phyloP scores from a whole-genome alignment of 257 asterid genomes.

The Solanum chiquidenum region DNA sequence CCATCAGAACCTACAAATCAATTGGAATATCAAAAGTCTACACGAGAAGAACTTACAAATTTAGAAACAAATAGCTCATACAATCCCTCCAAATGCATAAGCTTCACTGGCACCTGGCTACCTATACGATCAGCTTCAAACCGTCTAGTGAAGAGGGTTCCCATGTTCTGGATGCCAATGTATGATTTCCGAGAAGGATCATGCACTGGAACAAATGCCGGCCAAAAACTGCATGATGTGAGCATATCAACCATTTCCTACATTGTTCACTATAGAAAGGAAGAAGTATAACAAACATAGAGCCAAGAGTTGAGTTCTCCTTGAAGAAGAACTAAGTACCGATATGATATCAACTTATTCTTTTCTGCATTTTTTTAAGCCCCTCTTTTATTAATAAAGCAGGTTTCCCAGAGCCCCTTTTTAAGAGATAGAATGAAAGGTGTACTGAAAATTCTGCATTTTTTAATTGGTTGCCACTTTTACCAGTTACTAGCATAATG shows the following conservation, averaged over 20 bases:
- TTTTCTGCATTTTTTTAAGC: background rate
- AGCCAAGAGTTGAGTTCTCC: background rate
- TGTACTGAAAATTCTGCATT: background rate
- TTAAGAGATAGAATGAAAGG: background rate
- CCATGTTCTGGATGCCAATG: conserved; percentile 96
- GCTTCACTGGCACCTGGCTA: conserved; percentile 92
- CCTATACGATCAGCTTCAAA: conserved; percentile 93
- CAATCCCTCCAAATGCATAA: conserved; percentile 96
- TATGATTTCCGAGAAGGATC: conserved; percentile 92
- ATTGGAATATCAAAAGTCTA: background rate
- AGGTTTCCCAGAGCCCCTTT: background rate
- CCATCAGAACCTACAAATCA: background rate
- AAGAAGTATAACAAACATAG: background rate
- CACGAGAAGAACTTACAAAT: conserved; percentile 41
- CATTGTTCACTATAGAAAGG: background rate
- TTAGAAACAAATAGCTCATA: conserved; percentile 84
- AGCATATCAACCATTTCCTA: conserved; percentile 1
- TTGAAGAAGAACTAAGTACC: background rate
- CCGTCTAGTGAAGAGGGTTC: conserved; percentile 87
- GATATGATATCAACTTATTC: background rate
- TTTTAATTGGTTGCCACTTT: background rate
- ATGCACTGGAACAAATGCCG: conserved; percentile 99
- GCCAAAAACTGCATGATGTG: conserved; percentile 70
- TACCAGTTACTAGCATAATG: background rate
- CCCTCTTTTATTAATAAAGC: background rate